Conservation (phyloP, 192 early-diverging fungal species). For the Mortierella claussenii region DNA sequence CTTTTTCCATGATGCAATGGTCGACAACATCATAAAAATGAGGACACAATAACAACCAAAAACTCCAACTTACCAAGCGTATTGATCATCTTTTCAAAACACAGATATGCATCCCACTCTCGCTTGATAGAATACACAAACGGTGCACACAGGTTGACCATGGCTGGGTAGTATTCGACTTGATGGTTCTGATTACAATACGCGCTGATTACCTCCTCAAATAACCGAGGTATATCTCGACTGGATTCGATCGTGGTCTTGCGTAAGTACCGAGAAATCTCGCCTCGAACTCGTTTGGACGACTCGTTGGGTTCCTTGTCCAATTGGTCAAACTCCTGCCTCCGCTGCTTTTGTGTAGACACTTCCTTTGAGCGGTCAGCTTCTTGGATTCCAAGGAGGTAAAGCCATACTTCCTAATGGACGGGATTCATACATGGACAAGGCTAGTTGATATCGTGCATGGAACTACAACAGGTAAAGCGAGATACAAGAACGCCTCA, state of each 20-base stretch:
- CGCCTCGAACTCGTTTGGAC: conserved; percentile 80
- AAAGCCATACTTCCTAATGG: conserved; percentile 32
- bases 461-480: too few relatives aligned
- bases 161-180: conserved; percentile 77
- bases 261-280: conserved; percentile 72
- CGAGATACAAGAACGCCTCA: too few relatives aligned
- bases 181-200: conserved; percentile 82
- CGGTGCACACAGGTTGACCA: conserved; percentile 82
- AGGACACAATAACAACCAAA: not conserved
- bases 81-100: conserved; percentile 80
- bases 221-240: conserved; percentile 53
- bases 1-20: too few relatives aligned
- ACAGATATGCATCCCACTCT: conserved; percentile 83
- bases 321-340: conserved; percentile 53
- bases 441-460: too few relatives aligned
- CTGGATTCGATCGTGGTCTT: conserved; percentile 21
- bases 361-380: conserved; percentile 33
- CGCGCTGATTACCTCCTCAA: conserved; percentile 85
- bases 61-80: conserved; percentile 61
- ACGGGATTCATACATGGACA: too few relatives aligned
- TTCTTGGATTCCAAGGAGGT: conserved; percentile 21
- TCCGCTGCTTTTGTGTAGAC: conserved; percentile 26
- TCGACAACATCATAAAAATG: not conserved
- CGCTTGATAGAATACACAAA: conserved; percentile 77
- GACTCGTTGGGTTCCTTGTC: conserved; percentile 72